Base-by-base conservation (phyloP, 495 filamentous ascomycete species). In the Cladorrhinum samala region DNA sequence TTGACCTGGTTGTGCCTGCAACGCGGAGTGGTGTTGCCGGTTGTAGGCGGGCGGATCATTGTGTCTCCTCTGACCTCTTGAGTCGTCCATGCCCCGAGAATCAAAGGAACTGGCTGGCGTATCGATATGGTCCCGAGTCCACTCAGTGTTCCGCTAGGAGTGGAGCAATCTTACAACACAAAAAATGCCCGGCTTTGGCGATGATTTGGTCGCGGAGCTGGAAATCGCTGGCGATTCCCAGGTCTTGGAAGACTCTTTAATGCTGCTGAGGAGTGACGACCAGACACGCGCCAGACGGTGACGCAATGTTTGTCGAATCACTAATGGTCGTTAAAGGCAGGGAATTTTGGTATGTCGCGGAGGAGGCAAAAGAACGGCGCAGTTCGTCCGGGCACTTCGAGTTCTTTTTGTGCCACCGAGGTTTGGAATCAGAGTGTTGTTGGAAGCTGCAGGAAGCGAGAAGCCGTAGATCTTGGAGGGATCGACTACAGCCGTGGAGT, bases 21-120 rank as follows among this genome's bases (percentile, higher is more conserved):
- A 49, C 33, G 68, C 58, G 36, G 60, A 63, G 33, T 68, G 59
- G 56, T 75, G 78, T 56, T 74, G 68, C 36, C 68, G 56, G 56
- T 69, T 75, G 55, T 72, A 70, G 25, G 56, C 62, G 53, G 80
- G 75, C 67, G 78, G 73, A 62, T 86, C 85, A 77, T 86, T 79
- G 71, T 83, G 84, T 79, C 85, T 83, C 68, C 82, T 77, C 67
- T 77, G 79, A 55, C 75, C 77, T 62, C 72, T 71, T 64, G 83
- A 78, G 72, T 85, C 83, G 77, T 88, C 86, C 86, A 90, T 89
- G 47, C 74, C 82, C 76, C 72, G 66, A 56, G 16, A 41, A 24
- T 73, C 64, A 54, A 62, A 66, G 64, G 66, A 59, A 68, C 70
- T 63, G 60, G 58, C 59, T 65, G 68, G 70, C 64, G 52, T 44